Evolutionary conservation across 176 grass and related monocot species (phyloP).

Genomic region (Cenchrus americanus): DNA sequence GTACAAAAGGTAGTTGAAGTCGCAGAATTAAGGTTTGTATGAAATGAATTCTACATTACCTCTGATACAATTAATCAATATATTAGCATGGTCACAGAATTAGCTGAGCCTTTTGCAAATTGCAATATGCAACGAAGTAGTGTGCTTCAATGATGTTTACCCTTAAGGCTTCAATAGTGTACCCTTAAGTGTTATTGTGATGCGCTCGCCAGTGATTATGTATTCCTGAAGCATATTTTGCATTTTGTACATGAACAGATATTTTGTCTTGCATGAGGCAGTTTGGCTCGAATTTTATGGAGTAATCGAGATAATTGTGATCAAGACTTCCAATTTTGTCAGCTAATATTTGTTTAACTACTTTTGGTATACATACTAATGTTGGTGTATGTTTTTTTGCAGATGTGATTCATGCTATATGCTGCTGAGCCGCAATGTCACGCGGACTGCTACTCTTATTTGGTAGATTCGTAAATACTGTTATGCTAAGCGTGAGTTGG

Average conservation of each 20-base stretch:
- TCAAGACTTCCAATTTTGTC: background rate
- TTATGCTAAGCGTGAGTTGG: slow-evolving; percentile 27
- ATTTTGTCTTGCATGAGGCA: background rate
- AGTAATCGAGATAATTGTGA: background rate
- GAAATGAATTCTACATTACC: background rate
- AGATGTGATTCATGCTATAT: slow-evolving; percentile 23
- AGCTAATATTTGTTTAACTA: background rate
- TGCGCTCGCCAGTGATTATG: too few relatives aligned
- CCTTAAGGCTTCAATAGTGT: too few relatives aligned
- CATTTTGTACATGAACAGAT: background rate
- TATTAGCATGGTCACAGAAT: background rate
- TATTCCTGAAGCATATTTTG: background rate
- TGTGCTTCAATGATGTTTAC: background rate
- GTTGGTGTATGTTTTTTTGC: background rate
- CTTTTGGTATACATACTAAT: slow-evolving; percentile 7
- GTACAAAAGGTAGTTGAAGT: background rate
- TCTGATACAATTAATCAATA: background rate
- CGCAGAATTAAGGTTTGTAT: background rate
- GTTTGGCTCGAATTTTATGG: too few relatives aligned
- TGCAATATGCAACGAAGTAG: background rate
- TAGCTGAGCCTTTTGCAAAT: background rate
- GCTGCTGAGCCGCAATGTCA: slow-evolving; percentile 3
- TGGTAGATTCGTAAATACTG: slow-evolving; percentile 48
- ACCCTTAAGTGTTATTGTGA: background rate
- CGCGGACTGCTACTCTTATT: background rate